Percentiles rank a stretch among this genome's conserved stretches.
Conservation (phyloP, 768 basidiomycete species). For the Hygrocybe coccinea region DNA sequence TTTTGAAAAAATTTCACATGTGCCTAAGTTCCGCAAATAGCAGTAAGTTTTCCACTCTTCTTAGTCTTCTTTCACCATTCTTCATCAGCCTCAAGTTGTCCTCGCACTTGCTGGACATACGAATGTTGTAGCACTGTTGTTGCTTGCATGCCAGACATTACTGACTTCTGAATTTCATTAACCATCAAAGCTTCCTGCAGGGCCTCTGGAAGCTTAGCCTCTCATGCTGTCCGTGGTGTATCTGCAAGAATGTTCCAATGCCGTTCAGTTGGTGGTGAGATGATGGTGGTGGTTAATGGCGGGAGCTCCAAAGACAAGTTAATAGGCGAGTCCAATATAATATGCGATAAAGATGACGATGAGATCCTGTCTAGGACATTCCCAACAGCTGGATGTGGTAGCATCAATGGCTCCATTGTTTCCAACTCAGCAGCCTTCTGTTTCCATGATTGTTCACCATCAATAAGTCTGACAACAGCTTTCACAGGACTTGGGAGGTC, state of each 20-base stretch:
- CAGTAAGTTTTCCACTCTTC: conserved; percentile 9
- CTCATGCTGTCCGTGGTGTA: neutral
- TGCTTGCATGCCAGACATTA: neutral
- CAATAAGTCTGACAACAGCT: neutral
- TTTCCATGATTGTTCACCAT: neutral
- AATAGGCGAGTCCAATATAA: neutral
- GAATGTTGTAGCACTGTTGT: conserved; percentile 17
- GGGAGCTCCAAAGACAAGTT: neutral
- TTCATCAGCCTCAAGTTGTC: conserved; percentile 18
- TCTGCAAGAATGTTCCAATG: neutral
- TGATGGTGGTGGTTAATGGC: neutral
- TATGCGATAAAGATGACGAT: neutral
- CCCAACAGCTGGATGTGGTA: neutral
- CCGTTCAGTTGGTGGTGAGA: neutral
- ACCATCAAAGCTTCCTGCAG: neutral
- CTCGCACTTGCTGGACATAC: conserved; percentile 13
- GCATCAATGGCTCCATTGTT: no score
- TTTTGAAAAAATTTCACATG: no score
- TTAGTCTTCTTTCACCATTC: conserved; percentile 15
- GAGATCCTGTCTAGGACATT: neutral
- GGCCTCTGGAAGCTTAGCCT: conserved; percentile 1
- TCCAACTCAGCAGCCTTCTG: neutral
- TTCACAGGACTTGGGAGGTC: neutral
- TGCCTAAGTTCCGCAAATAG: no score
- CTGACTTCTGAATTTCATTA: neutral